Percentiles rank a stretch among this genome's conserved stretches.
phyloP scores from a whole-genome alignment of 2,329 filamentous ascomycete genomes.

The Aspergillus floridensis region DNA sequence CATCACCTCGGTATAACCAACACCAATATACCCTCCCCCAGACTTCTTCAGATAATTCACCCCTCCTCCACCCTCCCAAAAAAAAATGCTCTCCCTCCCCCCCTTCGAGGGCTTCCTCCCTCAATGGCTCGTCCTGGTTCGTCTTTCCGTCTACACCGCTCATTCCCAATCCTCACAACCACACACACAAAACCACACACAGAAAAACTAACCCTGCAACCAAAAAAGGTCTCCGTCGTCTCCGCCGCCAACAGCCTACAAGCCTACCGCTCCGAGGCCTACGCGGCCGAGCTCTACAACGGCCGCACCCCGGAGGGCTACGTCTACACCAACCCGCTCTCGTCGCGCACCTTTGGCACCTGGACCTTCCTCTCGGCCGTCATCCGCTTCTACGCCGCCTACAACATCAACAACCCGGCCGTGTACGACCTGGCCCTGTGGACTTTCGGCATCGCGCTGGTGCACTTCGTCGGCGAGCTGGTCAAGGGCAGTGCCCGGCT shows the following conservation, averaged over 20 bases:
- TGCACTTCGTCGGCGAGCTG: slow-evolving; percentile 78
- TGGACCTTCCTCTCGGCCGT: slow-evolving; percentile 80
- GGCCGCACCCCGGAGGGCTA: slow-evolving; percentile 53
- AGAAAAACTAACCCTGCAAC: background rate
- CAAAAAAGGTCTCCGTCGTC: slow-evolving; percentile 70
- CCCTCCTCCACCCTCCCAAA: background rate
- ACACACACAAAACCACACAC: too few species aligned
- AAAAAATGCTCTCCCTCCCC: slow-evolving; percentile 30
- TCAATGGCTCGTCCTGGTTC: slow-evolving; percentile 64
- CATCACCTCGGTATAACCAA: background rate
- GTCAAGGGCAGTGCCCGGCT: slow-evolving; percentile 73
- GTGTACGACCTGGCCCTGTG: slow-evolving; percentile 78
- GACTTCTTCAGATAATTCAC: background rate
- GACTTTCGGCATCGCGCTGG: slow-evolving; percentile 75
- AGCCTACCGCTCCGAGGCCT: slow-evolving; percentile 74
- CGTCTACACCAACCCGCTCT: slow-evolving; percentile 67
- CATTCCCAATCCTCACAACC: background rate
- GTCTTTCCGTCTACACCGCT: background rate
- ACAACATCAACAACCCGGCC: slow-evolving; percentile 69
- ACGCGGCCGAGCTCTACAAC: slow-evolving; percentile 79
- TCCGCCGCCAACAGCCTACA: slow-evolving; percentile 83
- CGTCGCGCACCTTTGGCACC: slow-evolving; percentile 77
- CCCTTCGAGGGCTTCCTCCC: slow-evolving; percentile 54
- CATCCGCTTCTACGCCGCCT: slow-evolving; percentile 78
- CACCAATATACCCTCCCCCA: background rate